phyloP scores from a whole-genome alignment of 2,329 filamentous ascomycete species.

The Curvularia verruculosa region DNA sequence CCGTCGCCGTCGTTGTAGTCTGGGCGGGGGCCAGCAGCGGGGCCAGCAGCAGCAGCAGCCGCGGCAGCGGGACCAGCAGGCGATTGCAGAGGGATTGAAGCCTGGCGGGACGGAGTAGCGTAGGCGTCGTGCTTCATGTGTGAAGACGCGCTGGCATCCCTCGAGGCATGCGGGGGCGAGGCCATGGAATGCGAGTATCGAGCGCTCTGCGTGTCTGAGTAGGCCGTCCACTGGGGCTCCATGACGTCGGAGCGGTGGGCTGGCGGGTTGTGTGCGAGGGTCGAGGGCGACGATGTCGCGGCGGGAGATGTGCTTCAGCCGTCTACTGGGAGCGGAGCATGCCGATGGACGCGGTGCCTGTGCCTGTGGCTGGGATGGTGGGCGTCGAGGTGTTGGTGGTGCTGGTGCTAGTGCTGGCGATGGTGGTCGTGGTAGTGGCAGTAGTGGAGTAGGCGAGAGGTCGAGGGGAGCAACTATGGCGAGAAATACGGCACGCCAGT shows the following conservation, averaged over 20 bases:
- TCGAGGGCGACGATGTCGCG: constrained; percentile 31
- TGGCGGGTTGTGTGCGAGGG: constrained; percentile 7
- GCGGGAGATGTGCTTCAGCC: constrained; percentile 44
- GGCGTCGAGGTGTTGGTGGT: too few species aligned
- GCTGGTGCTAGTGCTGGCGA: too few species aligned
- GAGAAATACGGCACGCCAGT: not conserved
- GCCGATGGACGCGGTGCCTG: constrained; percentile 36
- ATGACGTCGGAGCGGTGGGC: constrained; percentile 29
- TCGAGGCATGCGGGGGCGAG: constrained; percentile 41
- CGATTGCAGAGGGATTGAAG: constrained; percentile 47
- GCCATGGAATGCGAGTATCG: constrained; percentile 48
- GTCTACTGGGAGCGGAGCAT: constrained; percentile 42
- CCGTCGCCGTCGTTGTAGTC: constrained; percentile 53
- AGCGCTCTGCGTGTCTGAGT: constrained; percentile 42
- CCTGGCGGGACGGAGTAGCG: constrained; percentile 44
- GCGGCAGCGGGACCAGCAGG: constrained; percentile 21
- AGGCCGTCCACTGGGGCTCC: constrained; percentile 50
- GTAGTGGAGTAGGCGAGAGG: not conserved
- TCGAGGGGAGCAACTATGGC: not conserved
- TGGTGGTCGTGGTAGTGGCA: not conserved
- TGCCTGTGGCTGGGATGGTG: not conserved
- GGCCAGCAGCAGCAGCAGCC: constrained; percentile 10
- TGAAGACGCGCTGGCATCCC: constrained; percentile 40
- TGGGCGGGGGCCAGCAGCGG: constrained; percentile 35
- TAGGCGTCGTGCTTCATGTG: constrained; percentile 48